A percentile compares a stretch with the other conserved stretches of the same genome.
Conservation (phyloP, 495 filamentous ascomycete species). For the Lentithecium fluviatile region DNA sequence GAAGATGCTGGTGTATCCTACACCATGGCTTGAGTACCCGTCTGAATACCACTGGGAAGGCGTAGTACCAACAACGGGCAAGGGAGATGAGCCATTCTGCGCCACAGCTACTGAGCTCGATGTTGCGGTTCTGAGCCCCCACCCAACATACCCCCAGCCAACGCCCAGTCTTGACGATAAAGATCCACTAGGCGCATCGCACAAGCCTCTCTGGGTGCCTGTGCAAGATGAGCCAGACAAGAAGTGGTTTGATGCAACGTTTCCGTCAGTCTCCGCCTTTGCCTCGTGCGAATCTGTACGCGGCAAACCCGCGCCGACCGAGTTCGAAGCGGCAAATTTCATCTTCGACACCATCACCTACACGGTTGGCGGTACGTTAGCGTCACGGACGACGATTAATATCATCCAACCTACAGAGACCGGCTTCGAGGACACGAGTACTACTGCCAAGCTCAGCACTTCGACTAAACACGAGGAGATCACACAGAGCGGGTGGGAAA, state of each 20-base stretch:
- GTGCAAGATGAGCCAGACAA: constrained; percentile 18
- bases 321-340: constrained; percentile 9
- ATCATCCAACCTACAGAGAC: background rate
- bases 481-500: too few relatives aligned
- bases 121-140: background rate
- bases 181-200: constrained; percentile 2
- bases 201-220: constrained; percentile 17
- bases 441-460: too few relatives aligned
- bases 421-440: background rate
- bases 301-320: background rate
- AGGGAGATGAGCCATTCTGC: constrained; percentile 2
- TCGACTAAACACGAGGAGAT: background rate
- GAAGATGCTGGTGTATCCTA: constrained; percentile 17
- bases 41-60: constrained; percentile 24
- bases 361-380: too few relatives aligned
- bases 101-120: constrained; percentile 10
- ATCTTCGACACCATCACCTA: constrained; percentile 8
- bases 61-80: constrained; percentile 18
- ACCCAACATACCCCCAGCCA: constrained; percentile 31
- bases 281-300: constrained; percentile 14
- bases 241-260: constrained; percentile 14
- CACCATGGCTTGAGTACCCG: constrained; percentile 19
- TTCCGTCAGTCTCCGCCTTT: constrained; percentile 23
- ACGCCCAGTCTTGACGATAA: background rate
- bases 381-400: too few relatives aligned